Evolutionary conservation across 768 basidiomycete species (phyloP).

Genomic region (Sistotremastrum suecicum): DNA sequence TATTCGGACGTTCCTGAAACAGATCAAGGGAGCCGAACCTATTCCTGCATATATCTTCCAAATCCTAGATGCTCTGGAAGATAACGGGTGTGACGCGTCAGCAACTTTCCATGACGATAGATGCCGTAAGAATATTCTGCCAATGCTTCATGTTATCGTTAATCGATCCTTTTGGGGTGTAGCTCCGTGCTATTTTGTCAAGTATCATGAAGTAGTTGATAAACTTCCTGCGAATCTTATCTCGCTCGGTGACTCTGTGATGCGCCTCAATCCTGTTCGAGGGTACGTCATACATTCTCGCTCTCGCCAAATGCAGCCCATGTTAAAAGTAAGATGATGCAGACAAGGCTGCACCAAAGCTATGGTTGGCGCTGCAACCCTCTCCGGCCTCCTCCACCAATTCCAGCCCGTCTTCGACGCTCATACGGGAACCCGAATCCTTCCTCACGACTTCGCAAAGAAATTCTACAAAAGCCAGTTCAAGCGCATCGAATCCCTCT

Average conservation of each 20-base stretch:
- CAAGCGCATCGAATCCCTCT: background rate
- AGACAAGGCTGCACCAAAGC: constrained; percentile 13
- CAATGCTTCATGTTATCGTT: too few relatives aligned
- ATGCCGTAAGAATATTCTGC: background rate
- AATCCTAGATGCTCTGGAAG: too few relatives aligned
- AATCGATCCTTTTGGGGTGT: too few relatives aligned
- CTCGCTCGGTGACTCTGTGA: too few relatives aligned
- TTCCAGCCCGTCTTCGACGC: background rate
- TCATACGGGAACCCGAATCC: background rate
- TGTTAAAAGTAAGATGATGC: too few relatives aligned
- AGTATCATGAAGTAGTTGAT: background rate
- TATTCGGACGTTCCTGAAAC: too few relatives aligned
- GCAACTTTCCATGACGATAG: too few relatives aligned
- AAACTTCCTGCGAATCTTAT: too few relatives aligned
- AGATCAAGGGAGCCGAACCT: too few relatives aligned
- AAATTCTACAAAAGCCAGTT: constrained; percentile 5
- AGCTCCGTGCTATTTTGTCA: background rate
- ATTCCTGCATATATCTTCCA: too few relatives aligned
- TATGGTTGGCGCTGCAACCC: constrained; percentile 9
- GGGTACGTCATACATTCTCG: background rate
- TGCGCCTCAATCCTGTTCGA: too few relatives aligned
- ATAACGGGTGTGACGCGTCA: too few relatives aligned
- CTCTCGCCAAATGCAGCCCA: background rate
- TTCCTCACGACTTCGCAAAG: constrained; percentile 5
- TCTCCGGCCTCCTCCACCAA: constrained; percentile 8